Evolutionary conservation across 177 flowering plant species (phyloP), one percentile per base, ranked within the genome.

Genomic region (Telopea speciosissima): DNA sequence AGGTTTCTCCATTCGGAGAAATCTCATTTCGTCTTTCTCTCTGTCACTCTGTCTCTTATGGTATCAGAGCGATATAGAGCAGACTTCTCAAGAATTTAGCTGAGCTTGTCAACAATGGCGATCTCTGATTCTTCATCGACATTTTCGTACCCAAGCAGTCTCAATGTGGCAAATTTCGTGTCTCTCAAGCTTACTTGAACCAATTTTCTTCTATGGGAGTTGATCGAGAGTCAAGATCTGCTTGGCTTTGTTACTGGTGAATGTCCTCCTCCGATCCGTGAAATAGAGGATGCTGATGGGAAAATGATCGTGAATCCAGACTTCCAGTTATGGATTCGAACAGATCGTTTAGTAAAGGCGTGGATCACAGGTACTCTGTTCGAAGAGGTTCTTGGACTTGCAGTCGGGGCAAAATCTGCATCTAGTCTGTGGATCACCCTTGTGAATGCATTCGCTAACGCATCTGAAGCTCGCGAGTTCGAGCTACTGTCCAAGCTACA

Each of bases 151-250:
- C 23, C 24, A 14, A 21, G 8, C 62, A 19, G n/a, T 40, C 62
- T n/a, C n/a, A 19, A 58, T 58, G 62, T 58, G 23, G 62, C 62
- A 14, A 58, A 58, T 58, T 58, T 19, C n/a, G 62, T 58, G 5
- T 58, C 23, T 5, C 62, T 17, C 24, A 58, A 58, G 8, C n/a
- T 58, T 4, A 58, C 23, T 58, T 58, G 24, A 58, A 58, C 62
- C 5, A 58, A 58, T 21, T 58, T 58, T n/a, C 21, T 21, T 21
- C 23, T 58, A 24, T 58, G 62, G 23, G 23, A 58, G 16, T 19
- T 58, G 62, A 58, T 58, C 62, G 24, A 58, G 62, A 58, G 62
- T 58, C 23, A 58, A 58, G 62, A 58, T 58, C 62, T 58, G n/a
- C 62, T 58, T 58, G 62, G 23, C n/a, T 58, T 58, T 24, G n/a